Base-by-base conservation (phyloP, 495 filamentous ascomycete species). In the Trichoderma asperelloides region DNA sequence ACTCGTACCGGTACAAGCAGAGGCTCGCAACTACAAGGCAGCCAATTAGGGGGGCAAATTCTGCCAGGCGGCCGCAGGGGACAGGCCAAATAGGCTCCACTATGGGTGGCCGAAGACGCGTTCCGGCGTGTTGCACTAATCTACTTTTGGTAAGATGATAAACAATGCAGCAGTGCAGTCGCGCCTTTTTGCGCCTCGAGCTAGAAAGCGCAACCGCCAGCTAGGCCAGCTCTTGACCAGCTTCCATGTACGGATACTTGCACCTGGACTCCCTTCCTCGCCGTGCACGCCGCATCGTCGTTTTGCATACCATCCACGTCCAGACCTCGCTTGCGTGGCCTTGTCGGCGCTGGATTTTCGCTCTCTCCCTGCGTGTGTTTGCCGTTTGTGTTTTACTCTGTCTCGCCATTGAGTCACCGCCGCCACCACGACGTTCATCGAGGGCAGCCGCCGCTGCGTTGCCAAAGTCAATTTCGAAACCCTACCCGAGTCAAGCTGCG, bases 101-200 rank as follows among this genome's bases (percentile, higher is more conserved):
- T 33, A 30, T 11, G 23, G 12, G 8, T 15, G 27, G 23, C 16
- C 30, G 55, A 60, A 28, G 55, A 60, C 55, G 55, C 55, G 55
- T 60, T 60, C 55, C 49, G 23, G 55, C 62, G 62, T 41, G 62
- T 40, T 16, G 33, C 62, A 33, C 62, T 64, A 64, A 23, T 0
- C 62, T 15, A 0, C 0, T 0, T 40, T 39, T 8, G 62, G 62
- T 43, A 64, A 64, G 33, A 43, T 41, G 40, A 30, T 64, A 64
- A 64, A 64, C 62, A 64, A 64, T 64, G 62, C 62, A 43, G 21
- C 33, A 64, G 7, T 25, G 27, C 55, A 60, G 55, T 60, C 55
- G 55, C 55, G 55, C 55, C 47, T 60, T 23, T 9, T 60, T 28
- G 55, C 55, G 23, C 33, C 62, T 40, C n/a, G 15, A 30, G 25